Evolutionary conservation across 2,329 filamentous ascomycete genomes (phyloP), one percentile per base, ranked within the genome.

Genomic region (Aspergillus fumigatiaffinis): DNA sequence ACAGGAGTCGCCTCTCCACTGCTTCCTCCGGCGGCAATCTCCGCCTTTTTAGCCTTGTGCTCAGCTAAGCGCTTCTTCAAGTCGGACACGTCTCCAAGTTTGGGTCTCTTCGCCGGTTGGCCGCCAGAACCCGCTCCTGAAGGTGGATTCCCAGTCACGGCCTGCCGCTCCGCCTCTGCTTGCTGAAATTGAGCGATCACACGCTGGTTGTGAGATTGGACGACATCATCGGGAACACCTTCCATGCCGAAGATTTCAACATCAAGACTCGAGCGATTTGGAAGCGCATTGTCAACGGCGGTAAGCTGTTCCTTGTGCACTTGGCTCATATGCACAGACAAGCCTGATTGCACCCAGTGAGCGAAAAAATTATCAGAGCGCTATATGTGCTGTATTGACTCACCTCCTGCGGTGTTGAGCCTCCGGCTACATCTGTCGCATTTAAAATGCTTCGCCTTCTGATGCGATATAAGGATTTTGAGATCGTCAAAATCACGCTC

Each of bases 361-460:
- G 44, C 44, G 28, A 25, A 26, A 26, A 46, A 21, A 46, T 46
- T 20, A 21, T 14, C 12, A 47, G 5, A n/a, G 23, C 44, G 60
- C 20, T 58, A 56, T 48, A 50, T 35, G 48, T 61, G 23, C 23
- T 8, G 35, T 26, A 47, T 17, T 2, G 29, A 73, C 84, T 70
- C 76, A 95, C 92, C 94, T 83, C 94, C 94, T 46, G 92, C 92
- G 1, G 94, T 99, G 72, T 96, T 97, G 55, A 99, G 78, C 65
- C 92, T 84, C 63, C 94, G 86, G 53, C 87, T 87, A 74, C 94
- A 99, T 78, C 88, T 82, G 67, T 96, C 91, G 78, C 94, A 99
- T 77, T 96, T 97, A 82, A 96, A 97, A 76, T 99, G 94, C 77
- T 97, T 97, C n/a, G 93, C 92, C 74, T 97, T 97, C 72, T 97